phyloP scores from a whole-genome alignment of 2,329 filamentous ascomycete genomes.

The Microdochium nivale region DNA sequence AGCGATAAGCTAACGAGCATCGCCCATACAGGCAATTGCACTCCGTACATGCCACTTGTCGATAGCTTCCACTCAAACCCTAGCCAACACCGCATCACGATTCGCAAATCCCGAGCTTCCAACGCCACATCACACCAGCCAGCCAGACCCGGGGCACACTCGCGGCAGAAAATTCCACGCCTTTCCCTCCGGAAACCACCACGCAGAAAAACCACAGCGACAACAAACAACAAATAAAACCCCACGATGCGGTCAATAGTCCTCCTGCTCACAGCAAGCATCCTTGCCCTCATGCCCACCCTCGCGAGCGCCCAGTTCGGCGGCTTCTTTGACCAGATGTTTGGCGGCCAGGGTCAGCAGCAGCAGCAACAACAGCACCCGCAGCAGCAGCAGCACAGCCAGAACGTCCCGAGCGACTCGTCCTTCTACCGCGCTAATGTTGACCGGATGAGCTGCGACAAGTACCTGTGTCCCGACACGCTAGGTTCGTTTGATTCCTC shows the following conservation, averaged over 20 bases:
- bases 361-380: constrained; percentile 43
- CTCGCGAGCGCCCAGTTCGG: constrained; percentile 72
- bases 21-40: no score
- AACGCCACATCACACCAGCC: no score
- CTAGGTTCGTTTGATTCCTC: constrained; percentile 35
- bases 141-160: no score
- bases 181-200: no score
- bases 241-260: constrained; percentile 21
- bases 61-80: no score
- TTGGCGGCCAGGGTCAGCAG: constrained; percentile 52
- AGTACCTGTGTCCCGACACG: constrained; percentile 91
- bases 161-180: no score
- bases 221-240: background rate
- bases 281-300: constrained; percentile 52
- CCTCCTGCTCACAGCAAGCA: constrained; percentile 25
- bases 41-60: no score
- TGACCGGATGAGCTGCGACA: constrained; percentile 68
- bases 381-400: constrained; percentile 46
- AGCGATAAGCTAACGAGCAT: no score
- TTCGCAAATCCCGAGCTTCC: no score
- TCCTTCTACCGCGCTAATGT: constrained; percentile 52
- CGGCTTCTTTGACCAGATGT: constrained; percentile 94
- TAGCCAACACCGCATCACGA: no score
- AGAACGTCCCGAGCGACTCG: constrained; percentile 81
- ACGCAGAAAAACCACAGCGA: background rate